Evolutionary conservation across 176 grass and related monocot genomes (phyloP).

Genomic region (Avena eriantha): DNA sequence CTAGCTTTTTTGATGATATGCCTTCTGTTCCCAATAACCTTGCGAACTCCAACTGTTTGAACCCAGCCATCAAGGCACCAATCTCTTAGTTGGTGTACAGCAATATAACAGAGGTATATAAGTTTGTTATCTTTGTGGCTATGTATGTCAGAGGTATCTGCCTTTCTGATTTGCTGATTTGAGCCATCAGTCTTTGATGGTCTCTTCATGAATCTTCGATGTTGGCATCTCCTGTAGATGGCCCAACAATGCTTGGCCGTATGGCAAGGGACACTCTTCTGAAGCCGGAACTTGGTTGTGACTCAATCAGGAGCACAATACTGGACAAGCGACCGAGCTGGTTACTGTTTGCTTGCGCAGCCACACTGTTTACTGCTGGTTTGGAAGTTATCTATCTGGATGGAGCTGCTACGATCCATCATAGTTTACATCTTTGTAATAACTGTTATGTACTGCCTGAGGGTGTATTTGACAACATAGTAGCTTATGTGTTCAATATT

Average conservation of each 20-base stretch:
- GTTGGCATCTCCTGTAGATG: neutral
- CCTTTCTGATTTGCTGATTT: neutral
- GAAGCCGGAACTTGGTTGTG: constrained; percentile 18
- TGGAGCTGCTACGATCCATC: neutral
- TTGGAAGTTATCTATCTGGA: neutral
- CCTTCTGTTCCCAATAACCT: constrained; percentile 30
- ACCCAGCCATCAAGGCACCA: constrained; percentile 38
- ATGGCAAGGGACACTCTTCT: neutral
- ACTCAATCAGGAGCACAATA: neutral
- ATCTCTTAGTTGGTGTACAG: constrained; percentile 28
- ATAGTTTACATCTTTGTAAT: neutral
- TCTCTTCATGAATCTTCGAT: neutral
- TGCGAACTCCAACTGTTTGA: neutral
- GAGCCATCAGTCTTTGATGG: constrained; percentile 27
- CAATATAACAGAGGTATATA: constrained; percentile 1
- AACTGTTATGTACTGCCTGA: neutral
- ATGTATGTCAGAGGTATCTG: neutral
- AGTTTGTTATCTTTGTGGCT: neutral
- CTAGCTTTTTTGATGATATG: constrained; percentile 1
- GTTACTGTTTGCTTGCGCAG: neutral
- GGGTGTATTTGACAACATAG: neutral
- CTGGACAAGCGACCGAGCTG: neutral
- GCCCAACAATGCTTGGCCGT: neutral
- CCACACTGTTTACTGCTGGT: neutral
- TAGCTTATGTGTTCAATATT: neutral